These are phyloP conservation scores for Coniochaeta prunicola DNA, from an alignment of 2,329 filamentous ascomycete species.

Conservation along the genomic window DNA sequence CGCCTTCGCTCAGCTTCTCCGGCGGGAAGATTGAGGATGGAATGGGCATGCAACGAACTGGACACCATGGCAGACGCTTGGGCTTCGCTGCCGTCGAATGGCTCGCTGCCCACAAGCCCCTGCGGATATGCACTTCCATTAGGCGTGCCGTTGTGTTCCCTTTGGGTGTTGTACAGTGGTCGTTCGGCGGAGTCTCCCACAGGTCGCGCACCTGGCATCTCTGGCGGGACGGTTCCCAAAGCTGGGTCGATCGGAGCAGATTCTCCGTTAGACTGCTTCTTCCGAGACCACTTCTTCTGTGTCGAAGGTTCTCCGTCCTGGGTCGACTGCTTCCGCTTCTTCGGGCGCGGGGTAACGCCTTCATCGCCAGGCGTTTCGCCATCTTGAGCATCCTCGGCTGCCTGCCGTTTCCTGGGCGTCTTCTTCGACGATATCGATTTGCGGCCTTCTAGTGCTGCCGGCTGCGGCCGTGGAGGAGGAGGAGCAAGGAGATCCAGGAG, in stretches of 20 bases:
- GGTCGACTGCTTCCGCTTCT: constrained; percentile 10
- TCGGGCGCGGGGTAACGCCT: constrained; percentile 6
- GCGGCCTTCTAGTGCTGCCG: constrained; percentile 15
- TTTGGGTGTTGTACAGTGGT: constrained; percentile 10
- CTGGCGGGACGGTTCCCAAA: constrained; percentile 9
- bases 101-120: constrained; percentile 9
- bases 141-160: constrained; percentile 1
- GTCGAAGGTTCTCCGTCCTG: not conserved
- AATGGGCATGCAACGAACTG: constrained; percentile 12
- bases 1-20: constrained; percentile 43
- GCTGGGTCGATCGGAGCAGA: constrained; percentile 5
- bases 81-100: constrained; percentile 7
- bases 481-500: constrained; percentile 40
- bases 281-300: constrained; percentile 11
- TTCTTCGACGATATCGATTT: constrained; percentile 13
- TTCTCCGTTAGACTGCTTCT: constrained; percentile 14
- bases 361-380: not conserved
- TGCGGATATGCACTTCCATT: constrained; percentile 9
- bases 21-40: constrained; percentile 32
- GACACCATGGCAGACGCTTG: constrained; percentile 10
- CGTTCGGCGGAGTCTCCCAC: constrained; percentile 10
- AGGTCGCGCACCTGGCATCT: constrained; percentile 14
- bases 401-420: constrained; percentile 16
- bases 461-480: constrained; percentile 26
- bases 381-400: constrained; percentile 3